Evolutionary conservation across 345 rosid species (phyloP).

Genomic region (Sisymbrium irio): DNA sequence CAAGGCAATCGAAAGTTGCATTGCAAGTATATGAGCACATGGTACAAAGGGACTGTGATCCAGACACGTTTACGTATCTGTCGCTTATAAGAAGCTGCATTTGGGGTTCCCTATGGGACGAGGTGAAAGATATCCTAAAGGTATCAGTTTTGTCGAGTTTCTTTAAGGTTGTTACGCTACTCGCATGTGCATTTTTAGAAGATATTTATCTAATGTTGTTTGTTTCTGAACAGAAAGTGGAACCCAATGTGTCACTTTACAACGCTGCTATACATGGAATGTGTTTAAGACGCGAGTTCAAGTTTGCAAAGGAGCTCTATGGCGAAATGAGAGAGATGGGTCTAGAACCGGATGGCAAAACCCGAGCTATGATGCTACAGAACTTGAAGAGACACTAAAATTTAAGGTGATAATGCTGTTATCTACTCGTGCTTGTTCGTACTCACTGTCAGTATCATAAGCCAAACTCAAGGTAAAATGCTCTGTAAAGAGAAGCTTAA

Average conservation of each 20-base stretch:
- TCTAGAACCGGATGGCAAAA: conserved; percentile 66
- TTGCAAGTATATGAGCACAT: conserved; percentile 72
- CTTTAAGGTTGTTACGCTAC: background rate
- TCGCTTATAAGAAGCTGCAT: conserved; percentile 67
- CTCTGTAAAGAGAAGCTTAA: background rate
- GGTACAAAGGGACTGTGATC: conserved; percentile 47
- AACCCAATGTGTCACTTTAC: conserved; percentile 54
- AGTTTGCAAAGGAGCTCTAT: conserved; percentile 60
- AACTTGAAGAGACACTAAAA: conserved; percentile 38
- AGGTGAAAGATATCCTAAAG: conserved; percentile 59
- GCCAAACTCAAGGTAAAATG: background rate
- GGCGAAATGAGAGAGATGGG: conserved; percentile 53
- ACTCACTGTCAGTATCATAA: background rate
- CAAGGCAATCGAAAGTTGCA: conserved; percentile 66
- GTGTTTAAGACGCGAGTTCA: conserved; percentile 61
- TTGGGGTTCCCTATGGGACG: conserved; percentile 79
- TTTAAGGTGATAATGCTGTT: background rate
- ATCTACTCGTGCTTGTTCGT: background rate
- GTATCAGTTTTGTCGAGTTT: conserved; percentile 42
- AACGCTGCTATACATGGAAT: conserved; percentile 73
- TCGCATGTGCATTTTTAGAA: background rate
- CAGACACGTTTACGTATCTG: conserved; percentile 67
- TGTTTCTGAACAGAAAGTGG: conserved; percentile 42
- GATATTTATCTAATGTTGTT: background rate
- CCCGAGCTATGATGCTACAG: conserved; percentile 75